phyloP scores from a whole-genome alignment of 345 rosid species.

The Aquilaria yunnanensis region DNA sequence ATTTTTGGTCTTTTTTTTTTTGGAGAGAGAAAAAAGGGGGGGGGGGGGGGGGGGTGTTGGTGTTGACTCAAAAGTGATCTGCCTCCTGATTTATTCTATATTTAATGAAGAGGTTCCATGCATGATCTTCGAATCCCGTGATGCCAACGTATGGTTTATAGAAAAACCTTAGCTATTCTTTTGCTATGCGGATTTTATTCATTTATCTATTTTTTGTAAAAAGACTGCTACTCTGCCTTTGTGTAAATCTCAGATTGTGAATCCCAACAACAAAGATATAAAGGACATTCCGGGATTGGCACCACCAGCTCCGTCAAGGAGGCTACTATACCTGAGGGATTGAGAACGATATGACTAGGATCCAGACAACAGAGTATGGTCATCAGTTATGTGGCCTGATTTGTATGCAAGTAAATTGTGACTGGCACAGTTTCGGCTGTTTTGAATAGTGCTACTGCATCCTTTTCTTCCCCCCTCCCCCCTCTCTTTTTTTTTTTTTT shows the following conservation, averaged over 20 bases:
- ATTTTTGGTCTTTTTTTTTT: no score
- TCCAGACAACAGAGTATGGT: slow-evolving; percentile 2
- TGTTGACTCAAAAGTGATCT: no score
- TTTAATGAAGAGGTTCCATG: no score
- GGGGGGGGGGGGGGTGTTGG: no score
- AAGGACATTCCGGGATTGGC: slow-evolving; percentile 99
- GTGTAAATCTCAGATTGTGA: slow-evolving; percentile 58
- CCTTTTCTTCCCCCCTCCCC: no score
- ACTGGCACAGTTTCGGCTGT: slow-evolving; percentile 9
- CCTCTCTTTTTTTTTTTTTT: background rate
- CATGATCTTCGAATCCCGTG: no score
- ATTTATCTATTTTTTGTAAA: no score
- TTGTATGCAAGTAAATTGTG: background rate
- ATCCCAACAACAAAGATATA: slow-evolving; percentile 84
- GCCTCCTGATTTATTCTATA: no score
- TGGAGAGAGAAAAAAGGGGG: no score
- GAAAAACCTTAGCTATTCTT: no score
- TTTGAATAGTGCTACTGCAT: slow-evolving; percentile 9
- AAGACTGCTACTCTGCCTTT: background rate
- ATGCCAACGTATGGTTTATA: no score
- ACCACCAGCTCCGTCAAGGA: slow-evolving; percentile 92
- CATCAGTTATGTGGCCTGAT: slow-evolving; percentile 11
- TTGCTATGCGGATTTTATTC: no score
- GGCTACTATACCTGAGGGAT: slow-evolving; percentile 55
- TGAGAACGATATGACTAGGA: slow-evolving; percentile 13